These are phyloP conservation scores for Plantago lanceolata DNA, from an alignment of 305 asterid genomes.

Conservation along the genomic window DNA sequence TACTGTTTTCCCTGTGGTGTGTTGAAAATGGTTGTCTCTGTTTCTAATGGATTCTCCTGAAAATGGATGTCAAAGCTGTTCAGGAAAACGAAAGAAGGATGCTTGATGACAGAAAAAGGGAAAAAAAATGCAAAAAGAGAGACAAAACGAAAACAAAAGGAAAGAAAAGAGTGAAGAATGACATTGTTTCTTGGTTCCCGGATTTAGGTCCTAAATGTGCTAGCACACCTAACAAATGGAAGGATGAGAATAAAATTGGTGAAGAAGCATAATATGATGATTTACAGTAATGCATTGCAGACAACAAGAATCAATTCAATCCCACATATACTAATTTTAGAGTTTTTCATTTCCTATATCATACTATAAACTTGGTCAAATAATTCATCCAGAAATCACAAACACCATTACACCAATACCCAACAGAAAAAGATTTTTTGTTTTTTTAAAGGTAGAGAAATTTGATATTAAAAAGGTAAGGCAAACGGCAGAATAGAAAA, in stretches of 20 bases:
- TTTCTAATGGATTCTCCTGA: conserved; percentile 12
- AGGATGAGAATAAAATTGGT: conserved; percentile 32
- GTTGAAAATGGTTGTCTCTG: conserved; percentile 22
- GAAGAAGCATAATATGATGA: neutral
- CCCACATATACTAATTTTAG: neutral
- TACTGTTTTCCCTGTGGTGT: conserved; percentile 11
- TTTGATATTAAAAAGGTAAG: neutral
- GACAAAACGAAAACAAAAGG: conserved; percentile 2
- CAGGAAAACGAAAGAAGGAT: conserved; percentile 20
- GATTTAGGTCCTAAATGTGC: conserved; percentile 61
- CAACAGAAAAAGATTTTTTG: too few species aligned
- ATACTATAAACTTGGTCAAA: conserved; percentile 9
- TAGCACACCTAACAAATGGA: conserved; percentile 64
- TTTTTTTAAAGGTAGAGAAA: neutral
- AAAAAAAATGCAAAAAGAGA: conserved; percentile 23
- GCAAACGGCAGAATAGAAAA: neutral
- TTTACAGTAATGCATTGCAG: conserved; percentile 7
- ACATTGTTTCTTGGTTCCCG: conserved; percentile 42
- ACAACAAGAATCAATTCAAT: neutral
- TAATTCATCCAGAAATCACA: neutral
- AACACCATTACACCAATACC: too few species aligned
- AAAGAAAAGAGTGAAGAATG: conserved; percentile 31
- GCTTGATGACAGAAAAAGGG: conserved; percentile 27
- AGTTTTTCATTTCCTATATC: neutral
- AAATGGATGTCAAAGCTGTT: conserved; percentile 20